Evolutionary conservation across 2,329 filamentous ascomycete species (phyloP).

Genomic region (Ceratocystis destructans): DNA sequence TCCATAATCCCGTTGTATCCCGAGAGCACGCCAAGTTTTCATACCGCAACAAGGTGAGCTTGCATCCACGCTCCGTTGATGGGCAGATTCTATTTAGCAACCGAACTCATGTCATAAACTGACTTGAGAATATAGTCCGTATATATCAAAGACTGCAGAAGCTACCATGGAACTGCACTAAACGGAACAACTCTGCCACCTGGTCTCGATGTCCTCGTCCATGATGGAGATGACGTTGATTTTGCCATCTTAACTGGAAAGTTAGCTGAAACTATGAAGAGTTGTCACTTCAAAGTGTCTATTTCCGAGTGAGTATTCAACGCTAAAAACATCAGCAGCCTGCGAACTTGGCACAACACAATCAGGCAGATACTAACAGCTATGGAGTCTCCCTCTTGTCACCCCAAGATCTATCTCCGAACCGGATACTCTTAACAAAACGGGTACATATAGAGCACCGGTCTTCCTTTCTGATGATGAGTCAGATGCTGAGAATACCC

Average conservation of each 20-base stretch:
- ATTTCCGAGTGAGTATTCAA: neutral
- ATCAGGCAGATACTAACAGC: too few relatives aligned
- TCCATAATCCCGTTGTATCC: conserved; percentile 18
- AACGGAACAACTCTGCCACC: conserved; percentile 9
- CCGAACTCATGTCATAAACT: neutral
- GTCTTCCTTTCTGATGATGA: conserved; percentile 14
- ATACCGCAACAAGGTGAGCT: conserved; percentile 13
- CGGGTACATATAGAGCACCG: conserved; percentile 10
- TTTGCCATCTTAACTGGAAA: conserved; percentile 16
- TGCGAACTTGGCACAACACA: neutral
- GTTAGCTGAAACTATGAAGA: conserved; percentile 2
- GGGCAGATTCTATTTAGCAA: too few relatives aligned
- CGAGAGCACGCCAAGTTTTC: conserved; percentile 14
- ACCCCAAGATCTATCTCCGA: neutral
- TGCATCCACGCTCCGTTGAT: neutral
- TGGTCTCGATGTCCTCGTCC: conserved; percentile 5
- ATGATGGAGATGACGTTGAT: conserved; percentile 11
- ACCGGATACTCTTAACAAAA: neutral
- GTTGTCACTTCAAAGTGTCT: neutral
- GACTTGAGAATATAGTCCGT: conserved; percentile 4
- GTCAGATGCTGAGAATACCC: conserved; percentile 8
- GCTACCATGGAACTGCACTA: conserved; percentile 18
- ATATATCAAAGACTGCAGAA: conserved; percentile 16
- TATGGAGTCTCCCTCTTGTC: neutral
- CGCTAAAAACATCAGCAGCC: neutral